These are phyloP conservation scores for Kwoniella mangroviensis DNA, from an alignment of 768 basidiomycete species.

Conservation along the genomic window DNA sequence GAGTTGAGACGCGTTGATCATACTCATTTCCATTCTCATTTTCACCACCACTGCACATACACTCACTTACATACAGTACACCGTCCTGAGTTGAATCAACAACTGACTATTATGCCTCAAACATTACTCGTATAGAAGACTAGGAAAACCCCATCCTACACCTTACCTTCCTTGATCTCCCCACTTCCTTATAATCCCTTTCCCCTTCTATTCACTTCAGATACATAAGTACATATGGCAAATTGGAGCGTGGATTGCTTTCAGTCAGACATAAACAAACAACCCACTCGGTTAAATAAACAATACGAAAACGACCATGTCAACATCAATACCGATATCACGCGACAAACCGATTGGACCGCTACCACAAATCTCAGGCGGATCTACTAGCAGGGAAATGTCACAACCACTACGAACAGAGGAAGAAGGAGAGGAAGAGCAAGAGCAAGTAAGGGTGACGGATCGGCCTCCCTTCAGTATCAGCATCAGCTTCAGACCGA, in stretches of 20 bases:
- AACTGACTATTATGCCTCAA: not conserved
- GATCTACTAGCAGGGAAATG: constrained; percentile 1
- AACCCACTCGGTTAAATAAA: not conserved
- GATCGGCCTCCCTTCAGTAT: too few relatives aligned
- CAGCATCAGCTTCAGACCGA: too few relatives aligned
- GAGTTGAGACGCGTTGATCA: not conserved
- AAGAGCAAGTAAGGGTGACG: too few relatives aligned
- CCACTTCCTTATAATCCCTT: not conserved
- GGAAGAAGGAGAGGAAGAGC: not conserved
- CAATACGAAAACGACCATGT: not conserved
- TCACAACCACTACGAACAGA: not conserved
- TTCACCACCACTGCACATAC: not conserved
- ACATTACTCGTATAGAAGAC: not conserved
- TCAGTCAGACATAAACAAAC: too few relatives aligned
- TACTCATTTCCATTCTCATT: not conserved
- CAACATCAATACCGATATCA: not conserved
- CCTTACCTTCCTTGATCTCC: not conserved
- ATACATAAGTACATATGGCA: not conserved
- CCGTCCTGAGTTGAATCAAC: not conserved
- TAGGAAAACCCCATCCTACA: not conserved
- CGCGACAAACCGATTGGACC: not conserved
- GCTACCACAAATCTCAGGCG: not conserved
- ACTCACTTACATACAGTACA: not conserved
- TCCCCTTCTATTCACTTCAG: not conserved
- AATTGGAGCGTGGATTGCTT: not conserved